A percentile compares a stretch with the other conserved stretches of the same genome.
phyloP scores from a whole-genome alignment of 2,329 filamentous ascomycete species.

The Fusarium circinatum region DNA sequence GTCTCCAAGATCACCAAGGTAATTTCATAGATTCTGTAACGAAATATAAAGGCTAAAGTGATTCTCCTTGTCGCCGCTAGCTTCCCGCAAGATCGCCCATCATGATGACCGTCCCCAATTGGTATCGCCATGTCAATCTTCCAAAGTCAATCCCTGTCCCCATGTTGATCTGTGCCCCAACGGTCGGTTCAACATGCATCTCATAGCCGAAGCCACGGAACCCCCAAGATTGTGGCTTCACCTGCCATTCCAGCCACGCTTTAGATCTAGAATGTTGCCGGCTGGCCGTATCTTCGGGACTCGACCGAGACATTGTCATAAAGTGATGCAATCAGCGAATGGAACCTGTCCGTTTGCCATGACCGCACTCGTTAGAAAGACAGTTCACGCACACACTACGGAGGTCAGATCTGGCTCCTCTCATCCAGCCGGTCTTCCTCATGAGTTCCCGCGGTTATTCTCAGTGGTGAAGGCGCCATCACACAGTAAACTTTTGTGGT shows the following conservation, averaged over 20 bases:
- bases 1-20: background rate
- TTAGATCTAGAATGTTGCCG: constrained; percentile 5
- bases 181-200: constrained; percentile 35
- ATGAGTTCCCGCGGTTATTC: constrained; percentile 39
- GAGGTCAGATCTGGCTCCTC: constrained; percentile 17
- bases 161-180: constrained; percentile 39
- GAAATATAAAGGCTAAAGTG: background rate
- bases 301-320: constrained; percentile 38
- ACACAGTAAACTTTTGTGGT: background rate
- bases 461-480: background rate
- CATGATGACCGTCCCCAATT: constrained; percentile 16
- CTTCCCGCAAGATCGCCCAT: constrained; percentile 21
- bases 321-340: constrained; percentile 20
- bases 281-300: constrained; percentile 38
- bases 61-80: constrained; percentile 34
- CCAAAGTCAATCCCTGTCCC: constrained; percentile 33
- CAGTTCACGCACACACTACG: background rate
- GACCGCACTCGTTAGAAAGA: background rate
- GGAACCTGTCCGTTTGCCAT: constrained; percentile 23
- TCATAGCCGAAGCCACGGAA: constrained; percentile 42
- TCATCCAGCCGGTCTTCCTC: constrained; percentile 29
- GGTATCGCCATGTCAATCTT: constrained; percentile 23
- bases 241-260: constrained; percentile 10
- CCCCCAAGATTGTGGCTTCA: constrained; percentile 15
- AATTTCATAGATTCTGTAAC: background rate